Conservation (phyloP, 1,139 yeast species). For the Kodamaea sp. region DNA sequence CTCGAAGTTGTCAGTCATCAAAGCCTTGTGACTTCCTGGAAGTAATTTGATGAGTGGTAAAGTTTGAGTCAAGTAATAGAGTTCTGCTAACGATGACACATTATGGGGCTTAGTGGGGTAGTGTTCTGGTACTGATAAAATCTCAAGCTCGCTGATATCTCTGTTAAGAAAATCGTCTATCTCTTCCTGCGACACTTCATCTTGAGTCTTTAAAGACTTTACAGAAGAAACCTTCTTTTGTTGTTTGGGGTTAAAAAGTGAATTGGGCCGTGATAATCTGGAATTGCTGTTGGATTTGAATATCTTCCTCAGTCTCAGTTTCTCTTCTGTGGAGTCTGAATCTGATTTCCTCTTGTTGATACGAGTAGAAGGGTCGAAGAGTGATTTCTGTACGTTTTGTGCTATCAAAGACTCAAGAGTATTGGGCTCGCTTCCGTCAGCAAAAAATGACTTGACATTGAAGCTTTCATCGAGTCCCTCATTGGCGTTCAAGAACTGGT, state of each 20-base stretch:
- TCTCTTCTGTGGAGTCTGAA: slow-evolving; percentile 4
- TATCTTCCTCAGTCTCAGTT: slow-evolving; percentile 3
- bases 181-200: slow-evolving; percentile 23
- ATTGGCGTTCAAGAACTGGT: slow-evolving; percentile 5
- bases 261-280: slow-evolving; percentile 6
- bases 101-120: slow-evolving; percentile 45
- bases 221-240: slow-evolving; percentile 14
- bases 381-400: slow-evolving; percentile 3
- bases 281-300: slow-evolving; percentile 4
- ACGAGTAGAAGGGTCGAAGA: slow-evolving; percentile 4
- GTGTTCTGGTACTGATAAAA: slow-evolving; percentile 44
- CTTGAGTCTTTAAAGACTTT: slow-evolving; percentile 22
- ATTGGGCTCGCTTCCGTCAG: neutral
- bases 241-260: slow-evolving; percentile 5
- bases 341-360: slow-evolving; percentile 6
- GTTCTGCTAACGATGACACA: slow-evolving; percentile 74
- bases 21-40: slow-evolving; percentile 82
- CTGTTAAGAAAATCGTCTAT: slow-evolving; percentile 25
- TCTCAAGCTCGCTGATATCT: slow-evolving; percentile 35
- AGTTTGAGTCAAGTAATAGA: slow-evolving; percentile 85
- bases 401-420: slow-evolving; percentile 2
- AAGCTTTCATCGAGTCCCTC: slow-evolving; percentile 1
- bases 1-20: slow-evolving; percentile 83
- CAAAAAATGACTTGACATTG: slow-evolving; percentile 1
- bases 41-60: slow-evolving; percentile 78